Evolutionary conservation across 179 eudicot species (phyloP).

Genomic region (Drosera spatulata): DNA sequence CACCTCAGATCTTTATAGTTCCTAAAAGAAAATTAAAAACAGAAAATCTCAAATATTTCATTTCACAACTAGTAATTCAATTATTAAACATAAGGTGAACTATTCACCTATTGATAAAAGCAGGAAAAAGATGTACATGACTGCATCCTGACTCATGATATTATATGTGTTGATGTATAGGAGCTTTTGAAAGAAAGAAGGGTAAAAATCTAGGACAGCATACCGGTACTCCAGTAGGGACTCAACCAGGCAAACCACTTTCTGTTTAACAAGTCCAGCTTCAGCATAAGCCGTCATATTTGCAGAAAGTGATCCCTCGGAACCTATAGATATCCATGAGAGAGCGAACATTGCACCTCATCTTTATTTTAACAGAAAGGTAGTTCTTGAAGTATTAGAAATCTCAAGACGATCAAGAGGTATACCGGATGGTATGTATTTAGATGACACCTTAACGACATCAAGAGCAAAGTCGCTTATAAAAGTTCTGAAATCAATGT

Average conservation of each 20-base stretch:
- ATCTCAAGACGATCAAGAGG: background rate
- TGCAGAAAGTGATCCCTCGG: conserved; percentile 23
- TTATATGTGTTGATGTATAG: no score
- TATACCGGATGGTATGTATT: conserved; percentile 50
- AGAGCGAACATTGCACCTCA: background rate
- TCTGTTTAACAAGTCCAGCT: conserved; percentile 45
- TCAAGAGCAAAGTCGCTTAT: conserved; percentile 46
- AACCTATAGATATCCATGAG: conserved; percentile 14
- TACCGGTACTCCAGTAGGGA: conserved; percentile 70
- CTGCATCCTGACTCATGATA: no score
- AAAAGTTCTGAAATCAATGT: conserved; percentile 31
- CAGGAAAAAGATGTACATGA: no score
- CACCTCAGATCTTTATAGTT: conserved; percentile 57
- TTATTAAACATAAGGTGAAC: no score
- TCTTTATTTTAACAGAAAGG: background rate
- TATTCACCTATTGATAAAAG: no score
- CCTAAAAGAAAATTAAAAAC: conserved; percentile 19
- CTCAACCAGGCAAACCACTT: conserved; percentile 57
- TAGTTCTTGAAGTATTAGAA: background rate
- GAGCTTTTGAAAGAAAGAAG: no score
- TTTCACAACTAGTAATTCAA: no score
- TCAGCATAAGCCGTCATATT: conserved; percentile 26
- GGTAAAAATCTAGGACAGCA: background rate
- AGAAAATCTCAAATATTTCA: background rate
- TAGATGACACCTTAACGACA: conserved; percentile 31